These are phyloP conservation scores for Macrotyloma uniflorum DNA, from an alignment of 306 rosid species.

Conservation along the genomic window DNA sequence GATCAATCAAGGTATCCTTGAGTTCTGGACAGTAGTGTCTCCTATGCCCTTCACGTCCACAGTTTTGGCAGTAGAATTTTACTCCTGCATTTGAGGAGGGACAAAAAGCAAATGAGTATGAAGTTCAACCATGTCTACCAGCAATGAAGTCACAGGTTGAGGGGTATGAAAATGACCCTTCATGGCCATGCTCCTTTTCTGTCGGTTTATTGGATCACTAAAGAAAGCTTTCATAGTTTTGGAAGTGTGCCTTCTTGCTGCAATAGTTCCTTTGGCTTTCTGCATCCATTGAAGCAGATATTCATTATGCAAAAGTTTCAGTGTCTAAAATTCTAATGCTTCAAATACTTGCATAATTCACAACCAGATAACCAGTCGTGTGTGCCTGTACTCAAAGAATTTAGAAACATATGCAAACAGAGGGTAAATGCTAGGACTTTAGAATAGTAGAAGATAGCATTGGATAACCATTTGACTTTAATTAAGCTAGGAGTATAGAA, in stretches of 20 bases:
- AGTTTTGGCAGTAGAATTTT: constrained; percentile 77
- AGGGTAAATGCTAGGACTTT: not conserved
- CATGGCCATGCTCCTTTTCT: constrained; percentile 86
- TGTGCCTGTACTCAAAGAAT: not conserved
- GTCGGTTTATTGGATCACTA: constrained; percentile 88
- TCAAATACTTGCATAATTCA: constrained; percentile 9
- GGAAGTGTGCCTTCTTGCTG: constrained; percentile 82
- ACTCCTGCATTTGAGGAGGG: constrained; percentile 57
- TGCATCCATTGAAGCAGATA: constrained; percentile 43
- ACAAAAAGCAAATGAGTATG: not conserved
- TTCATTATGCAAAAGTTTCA: constrained; percentile 20
- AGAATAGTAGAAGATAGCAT: too few relatives aligned
- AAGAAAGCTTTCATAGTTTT: constrained; percentile 78
- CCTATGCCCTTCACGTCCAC: constrained; percentile 94
- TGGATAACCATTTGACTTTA: too few relatives aligned
- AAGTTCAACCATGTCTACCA: constrained; percentile 28
- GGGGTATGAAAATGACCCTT: constrained; percentile 55
- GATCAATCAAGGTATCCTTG: constrained; percentile 46
- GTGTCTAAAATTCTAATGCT: constrained; percentile 7
- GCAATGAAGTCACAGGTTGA: constrained; percentile 19
- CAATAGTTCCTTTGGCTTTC: constrained; percentile 87
- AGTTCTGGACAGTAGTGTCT: constrained; percentile 88
- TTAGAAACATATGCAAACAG: not conserved
- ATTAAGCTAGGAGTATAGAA: too few relatives aligned
- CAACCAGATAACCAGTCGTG: not conserved